Evolutionary conservation across 2,329 filamentous ascomycete species (phyloP), one percentile per base, ranked within the genome.

Genomic region (Tetracladium maxilliforme): DNA sequence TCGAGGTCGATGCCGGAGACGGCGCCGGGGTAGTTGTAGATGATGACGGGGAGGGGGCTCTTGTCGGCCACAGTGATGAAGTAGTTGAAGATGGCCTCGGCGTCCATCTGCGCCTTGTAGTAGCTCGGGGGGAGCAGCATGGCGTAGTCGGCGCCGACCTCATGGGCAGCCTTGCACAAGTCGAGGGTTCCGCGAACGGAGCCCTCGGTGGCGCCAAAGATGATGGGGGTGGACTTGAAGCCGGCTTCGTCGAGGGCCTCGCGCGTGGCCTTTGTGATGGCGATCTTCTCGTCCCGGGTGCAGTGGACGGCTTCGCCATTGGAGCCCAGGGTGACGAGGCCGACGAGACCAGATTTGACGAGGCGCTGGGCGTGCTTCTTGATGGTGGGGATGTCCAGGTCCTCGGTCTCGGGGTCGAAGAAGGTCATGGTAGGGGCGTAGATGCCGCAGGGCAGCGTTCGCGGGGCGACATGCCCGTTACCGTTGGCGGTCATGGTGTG

Each of bases 381-480:
- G 55, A 90, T 80, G 31, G 68, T 67, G 18, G 77, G 62, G 34
- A 86, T 70, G 44, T 92, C 83, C 40, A 92, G 64, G 24, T 90
- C 80, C 53, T 92, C 83, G 22, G 80, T 90, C 35, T 75, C 66
- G 6, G 76, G 64, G 52, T 87, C 61, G 59, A 92, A 92, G 51
- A 92, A 92, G 42, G 82, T 92, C 73, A 90, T 82, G 32, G 79
- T 87, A 14, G 83, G 83, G 31, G 79, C 79, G 51, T 90, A 92
- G 47, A 90, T 84, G 47, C 82, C 81, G 42, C 76, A 75, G 22
- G 78, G 76, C 28, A 92, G 67, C n/a, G n/a, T n/a, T n/a, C n/a
- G n/a, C n/a, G n/a, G n/a, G n/a, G n/a, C n/a, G n/a, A n/a, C n/a
- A n/a, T n/a, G n/a, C n/a, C n/a, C n/a, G n/a, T n/a, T n/a, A n/a